Conservation (phyloP, 2,329 filamentous ascomycete species). For the Diplocarpon rosae region DNA sequence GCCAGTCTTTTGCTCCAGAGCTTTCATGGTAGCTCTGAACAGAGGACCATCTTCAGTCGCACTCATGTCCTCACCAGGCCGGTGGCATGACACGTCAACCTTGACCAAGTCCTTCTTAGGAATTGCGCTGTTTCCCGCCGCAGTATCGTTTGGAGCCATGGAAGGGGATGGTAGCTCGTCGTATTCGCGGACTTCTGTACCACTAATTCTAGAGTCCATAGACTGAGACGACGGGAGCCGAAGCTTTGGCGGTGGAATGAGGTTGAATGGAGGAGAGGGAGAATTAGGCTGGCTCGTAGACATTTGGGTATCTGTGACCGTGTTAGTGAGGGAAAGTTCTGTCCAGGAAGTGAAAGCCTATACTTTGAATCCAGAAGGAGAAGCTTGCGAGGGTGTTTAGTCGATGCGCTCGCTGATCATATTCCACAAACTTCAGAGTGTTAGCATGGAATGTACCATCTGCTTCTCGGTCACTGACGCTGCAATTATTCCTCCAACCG, state of each 20-base stretch:
- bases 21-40: constrained; percentile 94
- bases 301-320: constrained; percentile 17
- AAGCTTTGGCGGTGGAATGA: constrained; percentile 63
- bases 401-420: constrained; percentile 84
- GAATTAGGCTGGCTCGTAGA: constrained; percentile 49
- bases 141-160: constrained; percentile 30
- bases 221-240: constrained; percentile 82
- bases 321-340: constrained; percentile 13
- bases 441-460: constrained; percentile 11
- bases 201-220: constrained; percentile 70
- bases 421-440: constrained; percentile 71
- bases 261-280: constrained; percentile 60
- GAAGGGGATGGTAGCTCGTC: constrained; percentile 49
- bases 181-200: constrained; percentile 43
- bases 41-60: constrained; percentile 85
- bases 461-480: constrained; percentile 37
- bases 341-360: constrained; percentile 25
- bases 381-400: constrained; percentile 84
- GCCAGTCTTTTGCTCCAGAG: constrained; percentile 89
- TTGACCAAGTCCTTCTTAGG: constrained; percentile 43
- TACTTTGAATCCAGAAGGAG: constrained; percentile 88
- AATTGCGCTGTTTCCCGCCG: constrained; percentile 1
- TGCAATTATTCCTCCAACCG: constrained; percentile 94
- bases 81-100: constrained; percentile 77
- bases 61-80: constrained; percentile 75